These are phyloP conservation scores for Elsinoe fawcettii DNA, from an alignment of 2,329 filamentous ascomycete species.

Conservation along the genomic window DNA sequence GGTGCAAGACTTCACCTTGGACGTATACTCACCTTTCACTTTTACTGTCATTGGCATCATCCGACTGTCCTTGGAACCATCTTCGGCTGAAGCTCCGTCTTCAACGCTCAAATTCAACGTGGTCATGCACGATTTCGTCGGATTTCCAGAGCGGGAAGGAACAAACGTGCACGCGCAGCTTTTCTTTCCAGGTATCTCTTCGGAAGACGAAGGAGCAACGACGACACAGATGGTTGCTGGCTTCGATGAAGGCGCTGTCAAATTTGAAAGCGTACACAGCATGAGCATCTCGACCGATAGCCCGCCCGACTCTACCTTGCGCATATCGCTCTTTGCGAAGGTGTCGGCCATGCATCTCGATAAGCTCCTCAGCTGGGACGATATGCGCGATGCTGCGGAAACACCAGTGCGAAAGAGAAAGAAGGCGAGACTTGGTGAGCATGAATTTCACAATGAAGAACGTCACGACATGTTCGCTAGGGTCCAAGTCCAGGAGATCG, in stretches of 20 bases:
- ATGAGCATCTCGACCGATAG: conserved; percentile 86
- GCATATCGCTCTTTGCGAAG: conserved; percentile 85
- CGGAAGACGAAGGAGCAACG: conserved; percentile 76
- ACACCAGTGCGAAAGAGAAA: conserved; percentile 51
- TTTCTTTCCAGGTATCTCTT: conserved; percentile 86
- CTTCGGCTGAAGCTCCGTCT: conserved; percentile 81
- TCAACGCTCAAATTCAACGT: conserved; percentile 97
- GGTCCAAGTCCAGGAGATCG: conserved; percentile 82
- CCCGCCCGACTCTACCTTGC: conserved; percentile 64
- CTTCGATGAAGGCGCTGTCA: conserved; percentile 86
- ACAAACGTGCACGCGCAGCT: conserved; percentile 93
- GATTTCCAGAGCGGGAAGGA: conserved; percentile 91
- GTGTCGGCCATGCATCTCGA: conserved; percentile 92
- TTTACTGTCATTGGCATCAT: conserved; percentile 85
- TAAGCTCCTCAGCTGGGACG: conserved; percentile 96
- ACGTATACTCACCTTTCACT: conserved; percentile 88
- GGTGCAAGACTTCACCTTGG: conserved; percentile 87
- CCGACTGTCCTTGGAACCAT: conserved; percentile 84
- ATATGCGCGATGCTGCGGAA: conserved; percentile 73
- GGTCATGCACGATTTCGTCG: conserved; percentile 91
- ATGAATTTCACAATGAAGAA: conserved; percentile 88
- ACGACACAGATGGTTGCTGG: conserved; percentile 91
- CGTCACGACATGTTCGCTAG: conserved; percentile 86
- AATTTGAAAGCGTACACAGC: conserved; percentile 96
- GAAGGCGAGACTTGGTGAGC: conserved; percentile 70